These are phyloP conservation scores for Fragaria vesca DNA, from an alignment of 306 rosid species.

Conservation along the genomic window DNA sequence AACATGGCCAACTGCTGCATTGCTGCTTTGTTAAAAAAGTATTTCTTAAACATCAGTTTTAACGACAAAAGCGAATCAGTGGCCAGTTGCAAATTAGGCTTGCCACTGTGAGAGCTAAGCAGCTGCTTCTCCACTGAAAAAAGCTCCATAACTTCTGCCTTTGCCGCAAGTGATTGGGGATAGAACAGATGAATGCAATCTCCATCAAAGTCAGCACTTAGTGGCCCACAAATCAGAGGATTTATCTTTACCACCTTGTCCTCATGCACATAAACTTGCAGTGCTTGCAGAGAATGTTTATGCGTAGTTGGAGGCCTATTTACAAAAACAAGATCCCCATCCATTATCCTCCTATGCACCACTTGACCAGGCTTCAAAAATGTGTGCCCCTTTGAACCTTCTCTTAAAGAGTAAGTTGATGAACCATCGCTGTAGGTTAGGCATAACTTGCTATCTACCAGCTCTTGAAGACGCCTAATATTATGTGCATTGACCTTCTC, in stretches of 20 bases:
- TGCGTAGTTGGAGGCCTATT: conserved; percentile 96
- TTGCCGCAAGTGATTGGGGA: conserved; percentile 90
- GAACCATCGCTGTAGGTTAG: conserved; percentile 69
- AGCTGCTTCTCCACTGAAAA: conserved; percentile 86
- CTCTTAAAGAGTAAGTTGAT: conserved; percentile 77
- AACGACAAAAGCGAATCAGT: conserved; percentile 72
- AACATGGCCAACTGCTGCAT: conserved; percentile 82
- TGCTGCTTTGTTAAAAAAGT: conserved; percentile 44
- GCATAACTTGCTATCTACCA: conserved; percentile 79
- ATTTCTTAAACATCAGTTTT: conserved; percentile 53
- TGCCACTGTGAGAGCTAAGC: conserved; percentile 91
- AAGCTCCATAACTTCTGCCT: conserved; percentile 90
- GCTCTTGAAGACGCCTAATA: conserved; percentile 59
- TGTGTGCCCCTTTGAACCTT: conserved; percentile 87
- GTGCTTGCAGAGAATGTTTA: conserved; percentile 91
- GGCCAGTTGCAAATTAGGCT: conserved; percentile 69
- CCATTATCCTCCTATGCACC: conserved; percentile 88
- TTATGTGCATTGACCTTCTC: conserved; percentile 78
- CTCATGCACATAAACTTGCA: conserved; percentile 76
- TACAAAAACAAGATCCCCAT: conserved; percentile 86
- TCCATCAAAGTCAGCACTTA: conserved; percentile 96
- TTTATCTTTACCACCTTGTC: conserved; percentile 88
- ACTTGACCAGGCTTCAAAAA: conserved; percentile 74
- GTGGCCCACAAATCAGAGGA: conserved; percentile 91
- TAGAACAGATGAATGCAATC: conserved; percentile 88